Conservation (phyloP, 805 yeast species). For the Nakazawaea anatomiae region DNA sequence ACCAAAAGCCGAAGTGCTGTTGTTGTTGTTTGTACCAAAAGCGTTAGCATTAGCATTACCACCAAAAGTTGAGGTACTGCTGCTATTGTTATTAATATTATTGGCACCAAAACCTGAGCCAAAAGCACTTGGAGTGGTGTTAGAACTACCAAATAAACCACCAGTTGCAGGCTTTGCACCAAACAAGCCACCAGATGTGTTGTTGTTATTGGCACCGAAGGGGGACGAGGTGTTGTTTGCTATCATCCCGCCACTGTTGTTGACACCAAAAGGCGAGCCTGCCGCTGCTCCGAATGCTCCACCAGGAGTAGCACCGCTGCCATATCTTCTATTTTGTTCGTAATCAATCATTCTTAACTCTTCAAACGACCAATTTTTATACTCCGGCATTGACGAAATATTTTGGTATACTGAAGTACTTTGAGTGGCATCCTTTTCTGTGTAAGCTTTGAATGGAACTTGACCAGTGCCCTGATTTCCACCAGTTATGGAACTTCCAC, state of each 20-base stretch:
- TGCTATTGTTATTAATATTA: constrained; percentile 15
- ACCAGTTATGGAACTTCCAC: constrained; percentile 24
- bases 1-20: constrained; percentile 12
- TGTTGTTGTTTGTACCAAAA: constrained; percentile 20
- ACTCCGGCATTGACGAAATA: constrained; percentile 88
- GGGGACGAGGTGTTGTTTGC: constrained; percentile 20
- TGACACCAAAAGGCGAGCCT: constrained; percentile 12
- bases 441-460: constrained; percentile 61
- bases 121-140: constrained; percentile 17
- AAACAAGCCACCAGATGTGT: constrained; percentile 36
- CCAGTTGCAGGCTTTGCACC: constrained; percentile 27
- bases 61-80: constrained; percentile 15
- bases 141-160: constrained; percentile 27
- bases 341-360: constrained; percentile 90
- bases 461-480: constrained; percentile 62
- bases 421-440: constrained; percentile 67
- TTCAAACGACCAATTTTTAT: constrained; percentile 72
- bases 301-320: constrained; percentile 31
- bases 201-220: constrained; percentile 17
- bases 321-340: constrained; percentile 60
- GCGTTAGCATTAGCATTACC: constrained; percentile 12
- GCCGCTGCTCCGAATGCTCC: constrained; percentile 14
- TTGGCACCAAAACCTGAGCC: constrained; percentile 26
- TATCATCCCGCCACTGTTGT: constrained; percentile 17
- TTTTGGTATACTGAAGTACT: constrained; percentile 60